These are phyloP conservation scores for Apiotrichum brassicae DNA, from an alignment of 1,284 basidiomycete species.

Conservation along the genomic window DNA sequence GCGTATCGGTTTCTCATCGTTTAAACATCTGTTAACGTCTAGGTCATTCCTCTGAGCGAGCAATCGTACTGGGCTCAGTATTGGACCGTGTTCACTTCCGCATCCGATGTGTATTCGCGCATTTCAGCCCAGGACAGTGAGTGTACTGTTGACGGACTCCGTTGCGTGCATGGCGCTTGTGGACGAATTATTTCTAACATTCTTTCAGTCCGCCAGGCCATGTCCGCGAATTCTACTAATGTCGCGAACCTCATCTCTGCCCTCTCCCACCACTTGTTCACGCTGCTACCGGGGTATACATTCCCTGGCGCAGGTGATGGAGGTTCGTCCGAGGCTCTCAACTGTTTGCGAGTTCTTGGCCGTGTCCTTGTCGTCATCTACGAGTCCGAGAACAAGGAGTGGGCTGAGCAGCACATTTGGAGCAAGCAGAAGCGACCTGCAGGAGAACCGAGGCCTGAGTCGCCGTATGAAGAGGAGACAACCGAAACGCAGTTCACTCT, in stretches of 20 bases:
- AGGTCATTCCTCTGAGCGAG: constrained; percentile 69
- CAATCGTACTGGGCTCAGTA: constrained; percentile 77
- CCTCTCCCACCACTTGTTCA: constrained; percentile 68
- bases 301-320: constrained; percentile 57
- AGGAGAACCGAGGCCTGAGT: background rate
- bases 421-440: constrained; percentile 3
- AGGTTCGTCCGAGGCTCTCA: constrained; percentile 67
- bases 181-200: too few species aligned
- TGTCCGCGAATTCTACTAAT: constrained; percentile 75
- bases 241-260: constrained; percentile 71
- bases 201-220: constrained; percentile 63
- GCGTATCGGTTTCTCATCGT: too few species aligned
- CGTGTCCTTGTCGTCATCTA: constrained; percentile 81
- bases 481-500: constrained; percentile 65
- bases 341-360: constrained; percentile 76
- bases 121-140: constrained; percentile 76
- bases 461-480: constrained; percentile 50
- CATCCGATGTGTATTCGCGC: constrained; percentile 80
- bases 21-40: too few species aligned
- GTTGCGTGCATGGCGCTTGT: too few species aligned
- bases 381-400: constrained; percentile 55
- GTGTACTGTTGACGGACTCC: constrained; percentile 42
- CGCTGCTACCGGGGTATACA: constrained; percentile 69
- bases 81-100: constrained; percentile 72
- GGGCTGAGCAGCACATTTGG: constrained; percentile 14